Base-by-base conservation (phyloP, 2,329 filamentous ascomycete genomes). In the Penicillium sp. region DNA sequence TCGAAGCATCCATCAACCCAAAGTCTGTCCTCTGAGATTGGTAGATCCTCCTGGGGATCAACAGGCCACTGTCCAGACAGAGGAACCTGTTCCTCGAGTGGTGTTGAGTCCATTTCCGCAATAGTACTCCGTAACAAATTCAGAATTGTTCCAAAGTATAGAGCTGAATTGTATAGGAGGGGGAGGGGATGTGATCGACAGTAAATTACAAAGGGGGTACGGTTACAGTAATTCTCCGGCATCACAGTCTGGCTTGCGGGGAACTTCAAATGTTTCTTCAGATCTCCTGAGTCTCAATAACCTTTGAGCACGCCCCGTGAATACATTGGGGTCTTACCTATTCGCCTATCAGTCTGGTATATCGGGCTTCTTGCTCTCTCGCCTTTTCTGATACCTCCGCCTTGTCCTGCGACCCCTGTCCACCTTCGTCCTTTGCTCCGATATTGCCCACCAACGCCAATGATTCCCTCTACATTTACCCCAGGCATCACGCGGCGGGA, bases 1-100 rank as follows among this genome's bases (percentile, higher is more conserved):
- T 99, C 94, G 79, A 97, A 99, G 82, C 94, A 99, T 62, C 94
- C 94, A 75, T 99, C 94, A 27, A 99, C 90, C 96, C 96, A 99
- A 70, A 99, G 90, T 65, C 93, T 87, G 68, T 90, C 86, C 57
- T 88, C 82, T 27, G 77, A 78, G 47, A 88, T 79, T 2, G 78
- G 71, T 42, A 83, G 72, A 69, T 86, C 83, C 41, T 86, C 77
- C 73, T 88, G 86, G 12, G 86, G 86, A 64, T 83, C 83, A 39
- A 85, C 83, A n/a, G 86, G 86, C 86, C 85, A 88, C 63, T 84
- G 69, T 52, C 85, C 85, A 27, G 77, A 71, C 50, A 74, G 64
- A 55, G 86, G 85, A 38, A 86, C 72, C 35, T 67, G 63, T 33
- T 74, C 69, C 45, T 72, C 71, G n/a, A 65, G 52, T 5, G 61